Evolutionary conservation across 2,329 filamentous ascomycete species (phyloP), one percentile per base, ranked within the genome.

Genomic region (Talaromyces sp.): DNA sequence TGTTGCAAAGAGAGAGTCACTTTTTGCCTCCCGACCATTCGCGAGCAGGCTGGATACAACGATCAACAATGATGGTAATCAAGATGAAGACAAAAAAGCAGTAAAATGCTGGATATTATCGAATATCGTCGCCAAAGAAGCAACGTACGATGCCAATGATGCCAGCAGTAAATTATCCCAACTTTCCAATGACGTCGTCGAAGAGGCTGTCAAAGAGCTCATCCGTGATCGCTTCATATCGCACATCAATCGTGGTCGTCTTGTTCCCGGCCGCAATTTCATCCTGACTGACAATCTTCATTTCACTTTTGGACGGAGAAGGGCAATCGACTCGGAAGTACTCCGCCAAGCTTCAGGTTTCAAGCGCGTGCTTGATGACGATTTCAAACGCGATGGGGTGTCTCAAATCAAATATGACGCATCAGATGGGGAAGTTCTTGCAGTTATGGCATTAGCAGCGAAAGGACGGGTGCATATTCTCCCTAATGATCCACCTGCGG

Each of bases 91-190:
- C 11, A 66, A 79, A 3, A 73, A 77, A 3, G 68, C 74, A 7
- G 78, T 76, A 40, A 81, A 79, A 68, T 75, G 75, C n/a, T 82
- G 78, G 78, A 74, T 81, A 52, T 76, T 80, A 12, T 78, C 81
- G 21, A 81, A 81, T 44, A 69, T 81, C 31, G 69, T 80, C 37
- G 79, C 80, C 0, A 71, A 76, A 1, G 75, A 80, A 54, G 72
- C 76, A 21, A 71, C 68, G 1, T 82, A 81, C 65, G 66, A 75
- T 40, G 67, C 77, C 0, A 62, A 61, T 3, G 69, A 75, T n/a
- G 79, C 80, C 61, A 63, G 69, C 21, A 39, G 74, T 66, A 68
- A 72, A 62, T 66, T 79, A 11, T 66, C 66, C 7, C 66, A 63
- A 2, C 70, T 79, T 54, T 69, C 72, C 12, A 73, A 77, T 21